phyloP scores from a whole-genome alignment of 2,329 filamentous ascomycete species.

The Ceratocystiopsis minuta region DNA sequence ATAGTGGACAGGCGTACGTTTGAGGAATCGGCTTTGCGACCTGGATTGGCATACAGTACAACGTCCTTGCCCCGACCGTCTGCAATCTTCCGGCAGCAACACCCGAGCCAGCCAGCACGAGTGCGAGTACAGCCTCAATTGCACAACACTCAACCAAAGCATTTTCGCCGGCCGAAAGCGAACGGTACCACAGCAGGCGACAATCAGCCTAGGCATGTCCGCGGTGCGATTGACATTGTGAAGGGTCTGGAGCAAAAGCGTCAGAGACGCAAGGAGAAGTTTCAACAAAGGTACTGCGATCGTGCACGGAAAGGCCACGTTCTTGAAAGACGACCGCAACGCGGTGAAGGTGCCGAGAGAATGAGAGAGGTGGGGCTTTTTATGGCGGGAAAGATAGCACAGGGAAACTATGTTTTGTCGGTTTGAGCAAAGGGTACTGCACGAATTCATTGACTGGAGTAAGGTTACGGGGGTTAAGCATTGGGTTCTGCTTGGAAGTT shows the following conservation, averaged over 20 bases:
- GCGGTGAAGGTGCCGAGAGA: conserved; percentile 75
- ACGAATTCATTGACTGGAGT: neutral
- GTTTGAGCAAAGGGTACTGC: conserved; percentile 25
- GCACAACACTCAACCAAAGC: conserved; percentile 14
- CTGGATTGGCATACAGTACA: conserved; percentile 58
- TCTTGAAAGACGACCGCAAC: conserved; percentile 47
- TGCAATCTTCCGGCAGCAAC: conserved; percentile 43
- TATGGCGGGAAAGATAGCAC: conserved; percentile 63
- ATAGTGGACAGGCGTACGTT: no score
- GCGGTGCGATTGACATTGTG: conserved; percentile 94
- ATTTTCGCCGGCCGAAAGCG: conserved; percentile 12
- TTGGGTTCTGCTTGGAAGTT: neutral
- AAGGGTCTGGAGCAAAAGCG: conserved; percentile 91
- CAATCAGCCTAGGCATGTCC: conserved; percentile 43
- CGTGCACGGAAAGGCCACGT: conserved; percentile 54
- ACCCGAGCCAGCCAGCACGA: conserved; percentile 16
- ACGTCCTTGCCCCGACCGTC: conserved; percentile 73
- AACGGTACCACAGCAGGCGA: conserved; percentile 13
- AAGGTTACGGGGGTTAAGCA: neutral
- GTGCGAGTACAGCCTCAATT: neutral
- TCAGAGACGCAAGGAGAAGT: conserved; percentile 82
- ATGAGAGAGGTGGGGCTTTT: conserved; percentile 86
- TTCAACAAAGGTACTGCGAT: conserved; percentile 75
- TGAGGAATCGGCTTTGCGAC: conserved; percentile 43
- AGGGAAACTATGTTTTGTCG: conserved; percentile 61